Percentiles rank a stretch among this genome's conserved stretches.
phyloP scores from a whole-genome alignment of 2,329 filamentous ascomycete species.

The Lecanoromycetidae sp. region DNA sequence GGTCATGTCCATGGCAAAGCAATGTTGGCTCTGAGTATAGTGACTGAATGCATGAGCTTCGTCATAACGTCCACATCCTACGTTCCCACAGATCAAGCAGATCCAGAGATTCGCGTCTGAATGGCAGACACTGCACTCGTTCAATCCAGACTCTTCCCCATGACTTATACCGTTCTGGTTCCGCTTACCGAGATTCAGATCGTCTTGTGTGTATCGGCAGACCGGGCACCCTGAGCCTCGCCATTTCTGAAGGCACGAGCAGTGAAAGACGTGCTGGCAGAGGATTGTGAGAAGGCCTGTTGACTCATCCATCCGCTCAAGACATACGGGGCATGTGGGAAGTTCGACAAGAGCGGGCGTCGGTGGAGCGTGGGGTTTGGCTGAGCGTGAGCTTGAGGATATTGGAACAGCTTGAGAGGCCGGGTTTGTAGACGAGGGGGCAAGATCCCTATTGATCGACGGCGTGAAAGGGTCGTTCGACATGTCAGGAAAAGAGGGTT shows the following conservation, averaged over 20 bases:
- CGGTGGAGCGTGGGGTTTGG: conserved; percentile 54
- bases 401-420: conserved; percentile 22
- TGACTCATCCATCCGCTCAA: conserved; percentile 97
- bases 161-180: conserved; percentile 3
- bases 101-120: conserved; percentile 80
- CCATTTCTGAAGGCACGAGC: conserved; percentile 92
- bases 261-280: conserved; percentile 96
- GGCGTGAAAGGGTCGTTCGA: conserved; percentile 54
- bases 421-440: conserved; percentile 20
- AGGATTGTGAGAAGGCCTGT: conserved; percentile 89
- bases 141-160: conserved; percentile 43
- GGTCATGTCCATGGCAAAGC: conserved; percentile 82
- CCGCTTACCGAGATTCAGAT: conserved; percentile 24
- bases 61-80: conserved; percentile 91
- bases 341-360: conserved; percentile 81
- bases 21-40: conserved; percentile 79
- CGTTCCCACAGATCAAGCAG: conserved; percentile 81
- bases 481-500: conserved; percentile 47
- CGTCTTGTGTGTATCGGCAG: conserved; percentile 72
- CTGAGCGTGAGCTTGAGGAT: conserved; percentile 36
- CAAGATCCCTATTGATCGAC: conserved; percentile 26
- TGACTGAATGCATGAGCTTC: conserved; percentile 86
- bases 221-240: conserved; percentile 87
- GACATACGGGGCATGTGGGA: conserved; percentile 88
- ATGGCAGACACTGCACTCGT: conserved; percentile 71